Evolutionary conservation across 192 early-diverging fungal species (phyloP).

Genomic region (Entophlyctis helioformis): DNA sequence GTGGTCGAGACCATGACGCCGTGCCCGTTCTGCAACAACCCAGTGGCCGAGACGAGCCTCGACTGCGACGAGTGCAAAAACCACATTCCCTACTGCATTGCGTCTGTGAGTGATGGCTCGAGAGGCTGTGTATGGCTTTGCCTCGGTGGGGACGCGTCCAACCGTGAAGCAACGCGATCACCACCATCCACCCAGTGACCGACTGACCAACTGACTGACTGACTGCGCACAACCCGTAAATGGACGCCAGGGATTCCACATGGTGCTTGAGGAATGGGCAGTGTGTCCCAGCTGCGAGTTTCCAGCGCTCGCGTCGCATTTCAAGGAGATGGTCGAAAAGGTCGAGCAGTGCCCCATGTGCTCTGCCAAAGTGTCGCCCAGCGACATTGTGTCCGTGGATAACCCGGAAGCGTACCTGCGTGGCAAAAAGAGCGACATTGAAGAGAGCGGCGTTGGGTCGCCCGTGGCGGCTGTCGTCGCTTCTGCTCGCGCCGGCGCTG

Average conservation of each 20-base stretch:
- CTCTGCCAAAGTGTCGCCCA: slow-evolving; percentile 1
- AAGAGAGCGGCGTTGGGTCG: neutral
- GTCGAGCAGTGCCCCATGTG: slow-evolving; percentile 38
- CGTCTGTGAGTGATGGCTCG: slow-evolving; percentile 22
- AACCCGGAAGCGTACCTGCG: slow-evolving; percentile 2
- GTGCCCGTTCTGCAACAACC: slow-evolving; percentile 35
- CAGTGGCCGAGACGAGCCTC: slow-evolving; percentile 28
- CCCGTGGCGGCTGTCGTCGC: no score
- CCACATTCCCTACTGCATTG: slow-evolving; percentile 47
- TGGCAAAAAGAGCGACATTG: slow-evolving; percentile 1
- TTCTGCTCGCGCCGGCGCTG: no score
- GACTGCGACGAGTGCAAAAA: slow-evolving; percentile 49
- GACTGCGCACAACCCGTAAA: neutral
- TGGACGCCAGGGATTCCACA: slow-evolving; percentile 33
- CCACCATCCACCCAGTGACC: neutral
- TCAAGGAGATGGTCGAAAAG: slow-evolving; percentile 24
- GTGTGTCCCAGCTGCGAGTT: slow-evolving; percentile 35
- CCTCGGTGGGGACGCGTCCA: neutral
- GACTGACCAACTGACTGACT: neutral
- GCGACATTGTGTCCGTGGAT: neutral
- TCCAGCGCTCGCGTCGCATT: slow-evolving; percentile 25
- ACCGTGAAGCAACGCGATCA: neutral
- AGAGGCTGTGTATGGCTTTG: neutral
- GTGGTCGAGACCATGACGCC: slow-evolving; percentile 28
- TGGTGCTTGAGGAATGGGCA: slow-evolving; percentile 34